These are phyloP conservation scores for Secale cereale DNA, from an alignment of 176 grass and related monocot species.

Conservation along the genomic window DNA sequence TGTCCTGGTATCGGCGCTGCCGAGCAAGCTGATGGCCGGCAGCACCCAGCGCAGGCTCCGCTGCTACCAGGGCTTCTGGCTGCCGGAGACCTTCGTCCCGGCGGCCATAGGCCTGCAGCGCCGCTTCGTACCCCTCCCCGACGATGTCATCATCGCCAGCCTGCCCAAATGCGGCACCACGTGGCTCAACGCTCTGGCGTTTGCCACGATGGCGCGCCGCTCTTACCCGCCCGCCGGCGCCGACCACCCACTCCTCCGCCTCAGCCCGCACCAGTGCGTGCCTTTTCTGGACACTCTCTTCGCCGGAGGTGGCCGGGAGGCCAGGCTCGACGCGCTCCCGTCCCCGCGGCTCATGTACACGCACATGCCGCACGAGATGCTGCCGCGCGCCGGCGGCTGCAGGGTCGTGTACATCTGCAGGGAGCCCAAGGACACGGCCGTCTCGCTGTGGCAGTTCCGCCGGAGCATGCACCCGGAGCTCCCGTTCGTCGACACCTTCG, in stretches of 20 bases:
- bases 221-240: background rate
- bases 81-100: background rate
- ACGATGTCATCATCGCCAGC: conserved; percentile 11
- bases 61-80: background rate
- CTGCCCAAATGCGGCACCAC: conserved; percentile 29
- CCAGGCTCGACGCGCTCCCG: background rate
- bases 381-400: background rate
- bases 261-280: conserved; percentile 28
- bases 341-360: conserved; percentile 22
- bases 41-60: background rate
- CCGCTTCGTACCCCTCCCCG: background rate
- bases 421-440: conserved; percentile 10
- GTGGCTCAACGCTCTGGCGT: conserved; percentile 26
- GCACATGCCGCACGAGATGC: background rate
- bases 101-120: background rate
- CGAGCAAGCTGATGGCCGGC: background rate
- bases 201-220: conserved; percentile 3
- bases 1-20: conserved; percentile 20
- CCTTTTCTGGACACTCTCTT: background rate
- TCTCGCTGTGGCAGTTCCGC: background rate
- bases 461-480: background rate
- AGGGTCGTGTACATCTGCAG: conserved; percentile 13
- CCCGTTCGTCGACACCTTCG: background rate
- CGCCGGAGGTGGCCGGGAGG: background rate
- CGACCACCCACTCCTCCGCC: conserved; percentile 5